These are phyloP conservation scores for Mallotus repandus DNA, from an alignment of 441 rosid species.

Conservation along the genomic window DNA sequence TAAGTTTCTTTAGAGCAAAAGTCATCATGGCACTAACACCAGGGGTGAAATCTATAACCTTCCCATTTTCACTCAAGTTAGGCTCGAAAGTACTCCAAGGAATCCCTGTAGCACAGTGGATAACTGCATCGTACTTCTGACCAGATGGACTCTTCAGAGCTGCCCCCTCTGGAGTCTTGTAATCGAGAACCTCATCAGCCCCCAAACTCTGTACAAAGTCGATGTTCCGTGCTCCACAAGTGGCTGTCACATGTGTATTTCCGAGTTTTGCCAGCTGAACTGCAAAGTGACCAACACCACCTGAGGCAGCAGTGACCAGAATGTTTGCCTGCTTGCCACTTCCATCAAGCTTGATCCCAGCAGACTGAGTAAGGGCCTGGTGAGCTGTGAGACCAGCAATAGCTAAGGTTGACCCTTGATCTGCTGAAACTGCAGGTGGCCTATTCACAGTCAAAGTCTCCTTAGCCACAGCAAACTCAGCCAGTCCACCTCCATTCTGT, in stretches of 20 bases:
- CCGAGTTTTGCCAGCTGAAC: constrained; percentile 76
- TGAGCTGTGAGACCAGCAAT: constrained; percentile 66
- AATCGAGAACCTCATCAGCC: constrained; percentile 73
- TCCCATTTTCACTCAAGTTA: constrained; percentile 48
- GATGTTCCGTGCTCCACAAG: constrained; percentile 66
- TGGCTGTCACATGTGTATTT: constrained; percentile 73
- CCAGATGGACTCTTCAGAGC: constrained; percentile 69
- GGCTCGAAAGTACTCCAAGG: constrained; percentile 62
- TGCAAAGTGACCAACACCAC: constrained; percentile 77
- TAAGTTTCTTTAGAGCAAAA: constrained; percentile 49
- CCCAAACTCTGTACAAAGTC: constrained; percentile 64
- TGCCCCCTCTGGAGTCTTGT: constrained; percentile 66
- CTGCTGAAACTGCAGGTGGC: constrained; percentile 67
- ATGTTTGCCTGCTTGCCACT: constrained; percentile 54
- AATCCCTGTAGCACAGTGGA: constrained; percentile 59
- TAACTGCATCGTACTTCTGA: constrained; percentile 60
- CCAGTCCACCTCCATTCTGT: constrained; percentile 68
- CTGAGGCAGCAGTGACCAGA: constrained; percentile 77
- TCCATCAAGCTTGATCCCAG: constrained; percentile 61
- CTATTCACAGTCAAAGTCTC: constrained; percentile 55
- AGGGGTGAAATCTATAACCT: constrained; percentile 66
- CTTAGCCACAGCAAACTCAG: constrained; percentile 57
- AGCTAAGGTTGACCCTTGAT: constrained; percentile 64
- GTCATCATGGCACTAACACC: constrained; percentile 46
- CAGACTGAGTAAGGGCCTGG: constrained; percentile 50